Base-by-base conservation (phyloP, 345 rosid genomes). In the Eucalyptus caleyi region DNA sequence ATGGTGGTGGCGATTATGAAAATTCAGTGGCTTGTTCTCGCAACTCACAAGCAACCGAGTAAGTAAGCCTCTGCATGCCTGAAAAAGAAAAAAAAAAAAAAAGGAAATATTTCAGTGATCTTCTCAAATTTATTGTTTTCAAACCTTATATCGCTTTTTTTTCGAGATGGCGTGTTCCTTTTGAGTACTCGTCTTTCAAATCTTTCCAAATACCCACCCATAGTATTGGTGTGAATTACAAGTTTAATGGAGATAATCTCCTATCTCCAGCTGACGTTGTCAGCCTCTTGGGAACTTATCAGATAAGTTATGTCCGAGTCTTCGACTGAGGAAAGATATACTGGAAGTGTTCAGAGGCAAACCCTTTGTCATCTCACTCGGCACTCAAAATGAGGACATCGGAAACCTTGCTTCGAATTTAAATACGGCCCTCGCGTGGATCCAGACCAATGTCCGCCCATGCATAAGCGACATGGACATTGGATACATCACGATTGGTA, bases 51-150 rank as follows among this genome's bases (percentile, higher is more conserved):
- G 81, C 23, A 37, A 37, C 56, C 9, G 24, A 19, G 10, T 53
- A 1, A 53, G 24, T 53, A 53, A 24, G 82, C 47, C 47, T 19
- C 83, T 11, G 3, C 44, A 18, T 18, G 82, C 82, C 82, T 53
- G 9, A 18, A 19, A 2, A 9, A 34, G 34, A 16, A 32, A 4
- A 1, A 7, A 2, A 16, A 16, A 3, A 11, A 18, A 5, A 18
- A 4, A 26, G 42, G 44, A 69, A 69, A 69, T 4, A 5, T 69
- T 18, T 34, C 12, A 9, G 23, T 5, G 44, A 34, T 67, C 21
- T n/a, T n/a, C 77, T 67, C 77, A n/a, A 34, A 32, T 32, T 34
- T 40, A 32, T 32, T 9, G 21, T 34, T 67, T 34, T 34, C 8
- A 16, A 37, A 34, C 2, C 26, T 19, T 34, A 19, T 6, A 37